Evolutionary conservation across 2,329 filamentous ascomycete genomes (phyloP).

Genomic region (Fusarium vanettenii): DNA sequence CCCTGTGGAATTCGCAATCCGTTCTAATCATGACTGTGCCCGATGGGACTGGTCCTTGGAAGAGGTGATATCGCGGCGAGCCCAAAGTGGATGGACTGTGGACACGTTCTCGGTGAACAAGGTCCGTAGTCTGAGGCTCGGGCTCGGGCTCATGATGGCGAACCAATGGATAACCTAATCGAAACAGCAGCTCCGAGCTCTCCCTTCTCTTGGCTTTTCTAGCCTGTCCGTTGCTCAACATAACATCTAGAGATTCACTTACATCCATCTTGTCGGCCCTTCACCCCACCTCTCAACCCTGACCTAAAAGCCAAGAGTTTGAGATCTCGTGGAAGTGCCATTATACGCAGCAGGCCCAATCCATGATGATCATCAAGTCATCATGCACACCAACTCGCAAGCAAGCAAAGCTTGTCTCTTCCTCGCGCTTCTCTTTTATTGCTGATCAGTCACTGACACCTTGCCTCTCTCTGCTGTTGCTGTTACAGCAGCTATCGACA

Average conservation of each 20-base stretch:
- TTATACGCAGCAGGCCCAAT: not conserved
- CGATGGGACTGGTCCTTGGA: not conserved
- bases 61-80: not conserved
- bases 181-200: not conserved
- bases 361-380: slow-evolving; percentile 15
- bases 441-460: not conserved
- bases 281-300: slow-evolving; percentile 2
- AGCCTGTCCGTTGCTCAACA: not conserved
- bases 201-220: not conserved
- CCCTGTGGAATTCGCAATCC: slow-evolving; percentile 15
- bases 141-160: not conserved
- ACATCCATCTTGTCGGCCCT: not conserved
- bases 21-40: slow-evolving; percentile 1
- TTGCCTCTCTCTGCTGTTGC: not conserved
- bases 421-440: not conserved
- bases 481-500: slow-evolving; percentile 15
- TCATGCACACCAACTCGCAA: slow-evolving; percentile 1
- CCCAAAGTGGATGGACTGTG: slow-evolving; percentile 3
- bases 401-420: not conserved
- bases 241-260: slow-evolving; percentile 1
- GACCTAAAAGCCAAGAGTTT: not conserved
- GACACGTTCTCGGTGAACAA: not conserved
- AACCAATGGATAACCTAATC: not conserved
- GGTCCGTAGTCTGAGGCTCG: slow-evolving; percentile 6
- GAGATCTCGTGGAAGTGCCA: slow-evolving; percentile 1